Conservation (phyloP, 805 yeast species). For the Metahyphopichia silvanorum region DNA sequence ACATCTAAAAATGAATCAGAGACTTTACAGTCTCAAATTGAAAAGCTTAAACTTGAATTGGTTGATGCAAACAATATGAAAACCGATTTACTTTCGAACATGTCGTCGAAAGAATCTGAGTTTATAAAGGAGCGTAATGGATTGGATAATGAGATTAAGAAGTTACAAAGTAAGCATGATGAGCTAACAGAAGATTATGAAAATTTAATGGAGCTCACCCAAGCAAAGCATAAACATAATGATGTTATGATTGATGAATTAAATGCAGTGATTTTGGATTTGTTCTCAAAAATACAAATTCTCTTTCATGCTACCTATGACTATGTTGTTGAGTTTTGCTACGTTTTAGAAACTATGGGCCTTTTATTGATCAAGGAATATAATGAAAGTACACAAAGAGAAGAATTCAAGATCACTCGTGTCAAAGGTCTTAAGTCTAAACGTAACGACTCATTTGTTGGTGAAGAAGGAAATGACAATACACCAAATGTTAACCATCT, state of each 20-base stretch:
- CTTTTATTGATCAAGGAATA: conserved; percentile 52
- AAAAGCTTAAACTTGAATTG: conserved; percentile 13
- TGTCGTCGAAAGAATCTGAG: conserved; percentile 63
- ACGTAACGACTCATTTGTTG: conserved; percentile 9
- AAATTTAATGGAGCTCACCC: conserved; percentile 39
- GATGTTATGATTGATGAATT: conserved; percentile 28
- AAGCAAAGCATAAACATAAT: conserved; percentile 16
- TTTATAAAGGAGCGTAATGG: conserved; percentile 50
- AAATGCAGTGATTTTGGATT: conserved; percentile 13
- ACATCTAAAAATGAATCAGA: conserved; percentile 10
- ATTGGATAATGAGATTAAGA: conserved; percentile 49
- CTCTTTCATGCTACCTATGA: conserved; percentile 18
- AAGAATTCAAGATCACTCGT: conserved; percentile 54
- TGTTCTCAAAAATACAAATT: conserved; percentile 12
- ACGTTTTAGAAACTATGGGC: conserved; percentile 73
- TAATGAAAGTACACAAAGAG: conserved; percentile 15
- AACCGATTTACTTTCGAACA: conserved; percentile 61
- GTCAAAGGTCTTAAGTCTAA: conserved; percentile 73
- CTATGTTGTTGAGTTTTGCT: conserved; percentile 46
- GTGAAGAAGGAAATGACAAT: neutral
- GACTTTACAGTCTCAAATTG: conserved; percentile 11
- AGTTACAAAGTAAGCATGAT: conserved; percentile 40
- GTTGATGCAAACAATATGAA: conserved; percentile 40
- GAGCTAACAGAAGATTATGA: conserved; percentile 42
- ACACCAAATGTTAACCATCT: too few relatives aligned